Base-by-base conservation (phyloP, 2,329 filamentous ascomycete species). In the Ambrosiella beaveri region DNA sequence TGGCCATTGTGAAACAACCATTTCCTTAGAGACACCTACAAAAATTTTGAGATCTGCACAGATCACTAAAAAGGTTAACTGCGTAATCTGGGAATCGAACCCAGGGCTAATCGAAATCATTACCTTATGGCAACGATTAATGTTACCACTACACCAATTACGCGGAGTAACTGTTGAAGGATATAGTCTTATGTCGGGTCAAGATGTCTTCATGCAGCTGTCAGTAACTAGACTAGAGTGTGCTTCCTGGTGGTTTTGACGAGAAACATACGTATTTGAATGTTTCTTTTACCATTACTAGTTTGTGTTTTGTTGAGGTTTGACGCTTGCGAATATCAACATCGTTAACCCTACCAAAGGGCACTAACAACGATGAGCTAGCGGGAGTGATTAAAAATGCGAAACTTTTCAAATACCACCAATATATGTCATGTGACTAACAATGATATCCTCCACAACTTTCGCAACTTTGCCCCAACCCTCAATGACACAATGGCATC, bases 131-230 rank as follows among this genome's bases (percentile, higher is more conserved):
- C 47, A 51, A 51, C 47, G 47, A 51, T 51, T 51, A 51, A 51
- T 51, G 47, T 51, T 51, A 51, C 47, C 47, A 51, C 47, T 51
- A 51, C 47, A 51, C 47, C 47, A 49, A 49, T 49, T 49, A 49
- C 45, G 45, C 45, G 5, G 1, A 49, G 9, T 11, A 9, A 2
- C 17, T 8, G 5, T 27, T 9, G 9, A 27, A 27, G 2, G 7
- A 15, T 1, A 3, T 12, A n/a, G 40, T n/a, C 2, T 5, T n/a
- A 41, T 41, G 7, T 41, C 3, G n/a, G 11, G 3, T 7, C n/a
- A 41, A 41, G 40, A 27, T 27, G 27, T 27, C 27, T 27, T 27
- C 27, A 27, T 27, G 27, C 3, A 41, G 3, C n/a, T 41, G 40
- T 12, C 40, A 6, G n/a, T 41, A 41, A 41, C n/a, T 7, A 6